These are phyloP conservation scores for Xylariaceae sp. DNA, from an alignment of 2,329 filamentous ascomycete species.

Conservation along the genomic window DNA sequence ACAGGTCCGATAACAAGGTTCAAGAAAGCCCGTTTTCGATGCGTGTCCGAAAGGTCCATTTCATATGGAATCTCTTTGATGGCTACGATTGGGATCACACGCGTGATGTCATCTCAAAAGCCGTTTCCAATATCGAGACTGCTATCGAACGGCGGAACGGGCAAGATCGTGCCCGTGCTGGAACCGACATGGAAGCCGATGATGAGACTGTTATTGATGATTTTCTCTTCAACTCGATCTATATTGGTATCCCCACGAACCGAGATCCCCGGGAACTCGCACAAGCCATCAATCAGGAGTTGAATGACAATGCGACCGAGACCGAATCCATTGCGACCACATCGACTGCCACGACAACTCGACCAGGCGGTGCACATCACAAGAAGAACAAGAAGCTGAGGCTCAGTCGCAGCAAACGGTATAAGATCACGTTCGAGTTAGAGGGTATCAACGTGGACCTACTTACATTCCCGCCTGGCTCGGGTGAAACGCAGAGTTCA, in stretches of 20 bases:
- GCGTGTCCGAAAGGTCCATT: constrained; percentile 76
- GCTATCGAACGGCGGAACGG: constrained; percentile 68
- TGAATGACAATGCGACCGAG: constrained; percentile 82
- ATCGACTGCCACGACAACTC: constrained; percentile 53
- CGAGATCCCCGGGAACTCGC: constrained; percentile 78
- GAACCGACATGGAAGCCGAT: constrained; percentile 60
- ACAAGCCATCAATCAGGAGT: constrained; percentile 77
- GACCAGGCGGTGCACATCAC: constrained; percentile 39
- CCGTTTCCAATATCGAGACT: constrained; percentile 81
- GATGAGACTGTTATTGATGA: constrained; percentile 88
- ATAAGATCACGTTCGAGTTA: constrained; percentile 94
- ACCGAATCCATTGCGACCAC: constrained; percentile 84
- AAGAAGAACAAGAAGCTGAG: constrained; percentile 56
- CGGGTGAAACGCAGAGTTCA: constrained; percentile 79
- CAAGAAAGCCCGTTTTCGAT: constrained; percentile 68
- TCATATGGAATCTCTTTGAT: constrained; percentile 98
- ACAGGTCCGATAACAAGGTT: constrained; percentile 58
- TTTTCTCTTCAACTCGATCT: constrained; percentile 97
- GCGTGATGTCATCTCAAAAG: constrained; percentile 77
- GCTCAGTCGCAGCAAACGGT: constrained; percentile 77
- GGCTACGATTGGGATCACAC: constrained; percentile 95
- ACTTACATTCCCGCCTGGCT: constrained; percentile 68
- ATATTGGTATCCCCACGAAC: constrained; percentile 86
- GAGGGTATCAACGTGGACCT: constrained; percentile 79
- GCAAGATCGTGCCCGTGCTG: constrained; percentile 49